These are phyloP conservation scores for Kwoniella botswanensis DNA, from an alignment of 768 basidiomycete genomes.

Conservation along the genomic window DNA sequence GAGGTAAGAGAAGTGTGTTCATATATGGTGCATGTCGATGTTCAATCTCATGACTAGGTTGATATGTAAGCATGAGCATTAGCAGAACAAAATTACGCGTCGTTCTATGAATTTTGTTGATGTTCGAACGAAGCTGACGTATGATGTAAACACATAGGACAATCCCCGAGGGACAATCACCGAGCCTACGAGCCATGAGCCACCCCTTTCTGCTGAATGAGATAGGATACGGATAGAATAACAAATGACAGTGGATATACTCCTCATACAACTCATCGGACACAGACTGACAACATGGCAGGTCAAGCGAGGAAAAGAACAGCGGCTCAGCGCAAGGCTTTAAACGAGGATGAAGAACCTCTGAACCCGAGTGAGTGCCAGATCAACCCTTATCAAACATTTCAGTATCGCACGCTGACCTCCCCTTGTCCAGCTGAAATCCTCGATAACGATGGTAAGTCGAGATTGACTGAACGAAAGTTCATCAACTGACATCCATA, in stretches of 20 bases:
- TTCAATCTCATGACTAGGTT: background rate
- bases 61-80: background rate
- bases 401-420: slow-evolving; percentile 4
- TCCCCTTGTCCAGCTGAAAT: slow-evolving; percentile 14
- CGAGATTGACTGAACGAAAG: background rate
- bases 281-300: slow-evolving; percentile 6
- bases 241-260: no score
- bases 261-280: no score
- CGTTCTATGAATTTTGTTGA: background rate
- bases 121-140: background rate
- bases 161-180: background rate
- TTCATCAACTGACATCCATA: background rate
- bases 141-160: background rate
- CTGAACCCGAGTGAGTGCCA: slow-evolving; percentile 2
- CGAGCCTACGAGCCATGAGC: background rate
- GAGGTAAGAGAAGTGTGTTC: background rate
- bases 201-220: no score
- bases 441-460: slow-evolving; percentile 27
- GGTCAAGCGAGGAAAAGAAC: slow-evolving; percentile 28
- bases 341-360: slow-evolving; percentile 14
- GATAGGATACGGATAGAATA: no score
- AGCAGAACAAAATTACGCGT: background rate
- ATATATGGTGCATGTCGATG: background rate
- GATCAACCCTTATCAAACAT: background rate
- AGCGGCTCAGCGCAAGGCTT: slow-evolving; percentile 26